phyloP scores from a whole-genome alignment of 768 basidiomycete genomes.

The Leccinum arenicola region DNA sequence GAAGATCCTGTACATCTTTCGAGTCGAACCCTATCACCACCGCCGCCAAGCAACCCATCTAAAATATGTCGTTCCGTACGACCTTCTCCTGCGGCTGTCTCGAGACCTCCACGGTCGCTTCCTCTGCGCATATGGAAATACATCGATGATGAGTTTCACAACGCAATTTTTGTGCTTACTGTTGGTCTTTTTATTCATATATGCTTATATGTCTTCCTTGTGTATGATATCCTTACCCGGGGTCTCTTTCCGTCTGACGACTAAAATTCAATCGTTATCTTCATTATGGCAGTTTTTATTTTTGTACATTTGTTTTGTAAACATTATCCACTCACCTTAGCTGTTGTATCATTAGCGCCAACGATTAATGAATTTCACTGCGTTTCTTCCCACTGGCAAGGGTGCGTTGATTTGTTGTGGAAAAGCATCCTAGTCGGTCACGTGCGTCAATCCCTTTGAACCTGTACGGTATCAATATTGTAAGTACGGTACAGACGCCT shows the following conservation, averaged over 20 bases:
- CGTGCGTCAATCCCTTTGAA: slow-evolving; percentile 36
- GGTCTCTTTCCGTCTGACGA: slow-evolving; percentile 27
- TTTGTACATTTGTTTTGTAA: neutral
- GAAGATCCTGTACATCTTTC: slow-evolving; percentile 18
- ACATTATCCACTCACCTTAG: no score
- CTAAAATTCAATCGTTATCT: slow-evolving; percentile 3
- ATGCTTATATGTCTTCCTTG: slow-evolving; percentile 26
- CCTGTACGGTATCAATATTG: no score
- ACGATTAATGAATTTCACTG: no score
- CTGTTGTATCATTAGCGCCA: no score
- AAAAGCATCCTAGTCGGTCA: no score
- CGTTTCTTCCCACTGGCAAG: no score
- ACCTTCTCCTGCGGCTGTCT: neutral
- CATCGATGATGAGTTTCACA: slow-evolving; percentile 28
- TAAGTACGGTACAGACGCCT: no score
- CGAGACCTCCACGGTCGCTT: slow-evolving; percentile 10
- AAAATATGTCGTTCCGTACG: neutral
- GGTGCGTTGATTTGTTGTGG: no score
- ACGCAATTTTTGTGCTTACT: slow-evolving; percentile 24
- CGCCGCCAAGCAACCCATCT: neutral
- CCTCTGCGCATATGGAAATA: slow-evolving; percentile 13
- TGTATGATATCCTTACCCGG: slow-evolving; percentile 30
- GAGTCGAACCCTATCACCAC: slow-evolving; percentile 14
- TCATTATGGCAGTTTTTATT: neutral
- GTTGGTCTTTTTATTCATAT: slow-evolving; percentile 27